Conservation (phyloP, 306 rosid genomes). For the Herpetospermum pedunculosum region DNA sequence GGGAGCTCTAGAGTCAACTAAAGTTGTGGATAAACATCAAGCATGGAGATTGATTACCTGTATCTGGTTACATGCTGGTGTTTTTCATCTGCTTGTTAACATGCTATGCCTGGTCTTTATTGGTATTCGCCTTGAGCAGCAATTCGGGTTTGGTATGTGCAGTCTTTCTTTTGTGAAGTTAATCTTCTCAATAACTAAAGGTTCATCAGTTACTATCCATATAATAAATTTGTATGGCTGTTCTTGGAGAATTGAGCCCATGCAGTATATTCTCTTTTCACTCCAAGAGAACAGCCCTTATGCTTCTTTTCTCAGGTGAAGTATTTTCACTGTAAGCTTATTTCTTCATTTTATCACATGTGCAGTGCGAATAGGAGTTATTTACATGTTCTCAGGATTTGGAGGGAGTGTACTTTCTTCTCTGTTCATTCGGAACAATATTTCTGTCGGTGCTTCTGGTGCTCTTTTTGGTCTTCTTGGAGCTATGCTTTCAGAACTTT, state of each 20-base stretch:
- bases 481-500: conserved; percentile 90
- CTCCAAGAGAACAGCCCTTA: background rate
- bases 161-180: background rate
- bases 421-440: conserved; percentile 46
- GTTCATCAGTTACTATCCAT: background rate
- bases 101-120: conserved; percentile 70
- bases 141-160: conserved; percentile 69
- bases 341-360: conserved; percentile 9
- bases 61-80: conserved; percentile 88
- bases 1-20: conserved; percentile 56
- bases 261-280: background rate
- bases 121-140: conserved; percentile 83
- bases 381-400: conserved; percentile 62
- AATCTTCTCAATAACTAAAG: background rate
- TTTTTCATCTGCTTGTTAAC: conserved; percentile 60
- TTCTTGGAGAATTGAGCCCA: background rate
- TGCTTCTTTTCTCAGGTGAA: background rate
- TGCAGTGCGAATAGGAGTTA: conserved; percentile 64
- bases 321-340: conserved; percentile 2
- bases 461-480: conserved; percentile 92
- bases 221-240: background rate
- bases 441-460: conserved; percentile 92
- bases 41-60: conserved; percentile 85
- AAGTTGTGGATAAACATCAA: conserved; percentile 51
- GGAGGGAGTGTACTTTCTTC: conserved; percentile 65